phyloP scores from a whole-genome alignment of 2,329 filamentous ascomycete genomes.

The Delphinella strobiligena region DNA sequence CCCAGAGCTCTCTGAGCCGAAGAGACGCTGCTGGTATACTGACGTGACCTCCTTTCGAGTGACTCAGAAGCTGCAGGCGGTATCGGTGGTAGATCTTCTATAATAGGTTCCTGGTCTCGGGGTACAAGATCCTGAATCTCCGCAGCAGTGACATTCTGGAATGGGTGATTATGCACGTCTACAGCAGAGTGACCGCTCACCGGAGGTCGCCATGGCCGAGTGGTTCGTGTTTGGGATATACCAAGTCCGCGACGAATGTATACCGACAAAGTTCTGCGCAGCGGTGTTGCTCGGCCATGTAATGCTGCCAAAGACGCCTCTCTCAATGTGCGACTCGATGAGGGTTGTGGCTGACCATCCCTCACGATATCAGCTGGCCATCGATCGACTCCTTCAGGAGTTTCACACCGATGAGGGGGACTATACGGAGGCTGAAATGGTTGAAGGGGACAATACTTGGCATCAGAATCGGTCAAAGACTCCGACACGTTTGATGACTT shows the following conservation, averaged over 20 bases:
- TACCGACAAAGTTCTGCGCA: not conserved
- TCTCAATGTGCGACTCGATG: not conserved
- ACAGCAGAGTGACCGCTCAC: constrained; percentile 18
- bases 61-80: too few relatives aligned
- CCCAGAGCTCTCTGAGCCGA: constrained; percentile 12
- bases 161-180: constrained; percentile 16
- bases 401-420: constrained; percentile 4
- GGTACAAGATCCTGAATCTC: too few relatives aligned
- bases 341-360: not conserved
- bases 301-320: not conserved
- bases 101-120: too few relatives aligned
- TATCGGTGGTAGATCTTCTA: too few relatives aligned
- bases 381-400: constrained; percentile 14
- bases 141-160: constrained; percentile 10
- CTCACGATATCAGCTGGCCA: constrained; percentile 15
- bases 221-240: not conserved
- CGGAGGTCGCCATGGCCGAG: constrained; percentile 18
- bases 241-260: not conserved
- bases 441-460: not conserved
- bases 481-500: too few relatives aligned
- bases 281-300: not conserved
- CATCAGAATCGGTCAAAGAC: too few relatives aligned
- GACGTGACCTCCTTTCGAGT: constrained; percentile 1
- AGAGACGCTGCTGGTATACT: constrained; percentile 8
- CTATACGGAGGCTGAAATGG: constrained; percentile 4